A percentile compares a stretch with the other conserved stretches of the same genome.
These are phyloP conservation scores for Vigna trinervia DNA, from an alignment of 306 rosid genomes.

Conservation along the genomic window DNA sequence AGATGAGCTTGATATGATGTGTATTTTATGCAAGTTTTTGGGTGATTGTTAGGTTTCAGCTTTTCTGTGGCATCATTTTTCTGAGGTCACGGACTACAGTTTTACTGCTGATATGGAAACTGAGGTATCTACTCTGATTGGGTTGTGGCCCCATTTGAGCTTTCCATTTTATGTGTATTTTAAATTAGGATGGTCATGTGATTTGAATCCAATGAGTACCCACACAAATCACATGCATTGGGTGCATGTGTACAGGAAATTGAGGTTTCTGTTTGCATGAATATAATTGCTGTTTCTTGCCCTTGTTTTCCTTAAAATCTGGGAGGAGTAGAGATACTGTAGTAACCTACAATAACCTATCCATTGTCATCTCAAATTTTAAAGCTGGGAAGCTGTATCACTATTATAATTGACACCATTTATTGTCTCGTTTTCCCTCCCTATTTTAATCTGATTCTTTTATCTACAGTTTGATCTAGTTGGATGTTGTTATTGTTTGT, in stretches of 20 bases:
- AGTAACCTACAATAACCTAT: not conserved
- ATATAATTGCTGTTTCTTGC: not conserved
- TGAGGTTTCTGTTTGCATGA: not conserved
- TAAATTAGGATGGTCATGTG: not conserved
- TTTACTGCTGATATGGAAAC: conserved; percentile 99
- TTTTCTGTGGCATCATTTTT: conserved; percentile 87
- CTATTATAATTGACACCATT: not conserved
- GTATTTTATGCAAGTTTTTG: conserved; percentile 33
- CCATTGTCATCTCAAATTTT: not conserved
- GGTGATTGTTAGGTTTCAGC: conserved; percentile 83
- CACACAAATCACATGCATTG: not conserved
- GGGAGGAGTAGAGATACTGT: not conserved
- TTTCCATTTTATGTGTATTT: not conserved
- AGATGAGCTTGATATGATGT: conserved; percentile 28
- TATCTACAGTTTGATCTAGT: conserved; percentile 10
- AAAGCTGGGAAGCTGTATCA: not conserved
- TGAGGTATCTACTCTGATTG: conserved; percentile 65
- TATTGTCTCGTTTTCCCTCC: conserved; percentile 24
- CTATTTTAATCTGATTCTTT: not conserved
- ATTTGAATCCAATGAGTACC: not conserved
- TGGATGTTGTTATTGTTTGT: conserved; percentile 22
- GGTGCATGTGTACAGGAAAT: not conserved
- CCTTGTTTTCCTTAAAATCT: not conserved
- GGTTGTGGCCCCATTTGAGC: conserved; percentile 2
- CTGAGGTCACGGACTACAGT: conserved; percentile 93